Percentiles rank a stretch among this genome's conserved stretches.
phyloP scores from a whole-genome alignment of 164 flowering plant genomes.

The Litsea cubeba region DNA sequence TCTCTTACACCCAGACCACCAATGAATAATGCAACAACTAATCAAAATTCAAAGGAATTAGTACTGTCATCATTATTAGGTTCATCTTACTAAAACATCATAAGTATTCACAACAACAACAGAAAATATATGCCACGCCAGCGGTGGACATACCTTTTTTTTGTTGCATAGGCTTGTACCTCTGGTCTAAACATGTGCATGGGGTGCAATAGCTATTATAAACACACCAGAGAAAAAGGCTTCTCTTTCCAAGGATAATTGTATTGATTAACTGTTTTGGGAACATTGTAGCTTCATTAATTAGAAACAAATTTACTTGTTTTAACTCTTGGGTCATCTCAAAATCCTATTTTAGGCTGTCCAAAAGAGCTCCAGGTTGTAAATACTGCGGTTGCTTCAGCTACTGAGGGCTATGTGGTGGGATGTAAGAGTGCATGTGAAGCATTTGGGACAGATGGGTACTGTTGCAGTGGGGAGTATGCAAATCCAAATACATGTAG shows the following conservation, averaged over 20 bases:
- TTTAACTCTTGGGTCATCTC: background rate
- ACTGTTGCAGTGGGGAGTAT: conserved; percentile 77
- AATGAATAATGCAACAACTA: no score
- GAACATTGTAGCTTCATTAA: background rate
- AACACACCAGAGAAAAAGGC: background rate
- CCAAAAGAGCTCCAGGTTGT: conserved; percentile 52
- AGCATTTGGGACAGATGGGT: conserved; percentile 68
- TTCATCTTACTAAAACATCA: no score
- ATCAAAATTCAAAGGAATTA: no score
- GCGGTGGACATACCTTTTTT: no score
- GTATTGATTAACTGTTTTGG: background rate
- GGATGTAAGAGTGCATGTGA: conserved; percentile 85
- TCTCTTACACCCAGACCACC: no score
- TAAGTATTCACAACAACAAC: no score
- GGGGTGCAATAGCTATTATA: no score
- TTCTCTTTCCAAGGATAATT: background rate
- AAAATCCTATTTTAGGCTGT: conserved; percentile 41
- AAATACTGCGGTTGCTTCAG: conserved; percentile 25
- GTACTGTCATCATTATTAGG: no score
- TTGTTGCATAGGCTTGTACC: no score
- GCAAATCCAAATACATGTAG: conserved; percentile 67
- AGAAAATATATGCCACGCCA: no score
- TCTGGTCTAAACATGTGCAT: no score
- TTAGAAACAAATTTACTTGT: background rate
- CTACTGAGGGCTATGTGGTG: conserved; percentile 45